Percentiles rank a stretch among this genome's conserved stretches.
These are phyloP conservation scores for Tephrocybe sp. DNA, from an alignment of 768 basidiomycete genomes.

Conservation along the genomic window DNA sequence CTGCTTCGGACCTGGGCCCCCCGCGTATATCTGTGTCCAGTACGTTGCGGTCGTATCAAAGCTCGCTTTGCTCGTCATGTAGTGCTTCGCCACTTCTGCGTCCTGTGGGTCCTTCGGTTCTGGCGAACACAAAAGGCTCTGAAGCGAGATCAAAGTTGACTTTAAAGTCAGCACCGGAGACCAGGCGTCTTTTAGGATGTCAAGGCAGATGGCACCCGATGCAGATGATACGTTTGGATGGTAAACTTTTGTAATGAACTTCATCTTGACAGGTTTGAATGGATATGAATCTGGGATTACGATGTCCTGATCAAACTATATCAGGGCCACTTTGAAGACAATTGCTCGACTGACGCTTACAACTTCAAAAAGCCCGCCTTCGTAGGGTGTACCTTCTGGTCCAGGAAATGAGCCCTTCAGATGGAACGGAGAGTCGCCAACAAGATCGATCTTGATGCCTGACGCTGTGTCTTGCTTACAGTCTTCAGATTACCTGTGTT, in stretches of 20 bases:
- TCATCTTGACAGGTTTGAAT: constrained; percentile 97
- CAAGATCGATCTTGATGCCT: constrained; percentile 79
- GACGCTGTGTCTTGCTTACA: constrained; percentile 95
- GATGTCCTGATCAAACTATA: constrained; percentile 63
- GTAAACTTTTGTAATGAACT: constrained; percentile 95
- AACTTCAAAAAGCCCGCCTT: constrained; percentile 89
- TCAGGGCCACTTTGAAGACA: background rate
- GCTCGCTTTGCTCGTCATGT: constrained; percentile 79
- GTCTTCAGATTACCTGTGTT: constrained; percentile 42
- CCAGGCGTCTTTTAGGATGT: constrained; percentile 89
- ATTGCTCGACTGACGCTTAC: constrained; percentile 44
- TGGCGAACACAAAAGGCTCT: constrained; percentile 88
- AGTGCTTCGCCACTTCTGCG: constrained; percentile 97
- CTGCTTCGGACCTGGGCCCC: constrained; percentile 53
- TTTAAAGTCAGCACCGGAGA: constrained; percentile 94
- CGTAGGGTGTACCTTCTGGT: constrained; percentile 90
- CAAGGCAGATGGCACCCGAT: constrained; percentile 92
- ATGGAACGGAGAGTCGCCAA: constrained; percentile 90
- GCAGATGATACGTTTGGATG: constrained; percentile 95
- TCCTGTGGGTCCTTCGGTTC: constrained; percentile 98
- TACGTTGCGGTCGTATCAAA: constrained; percentile 93
- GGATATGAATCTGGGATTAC: constrained; percentile 89
- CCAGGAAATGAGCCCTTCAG: constrained; percentile 89
- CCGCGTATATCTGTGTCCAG: constrained; percentile 93
- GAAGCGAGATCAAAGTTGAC: constrained; percentile 92